Percentiles rank a stretch among this genome's conserved stretches.
Evolutionary conservation across 140 eudicot species (phyloP).

Genomic region (Anethum foeniculum): DNA sequence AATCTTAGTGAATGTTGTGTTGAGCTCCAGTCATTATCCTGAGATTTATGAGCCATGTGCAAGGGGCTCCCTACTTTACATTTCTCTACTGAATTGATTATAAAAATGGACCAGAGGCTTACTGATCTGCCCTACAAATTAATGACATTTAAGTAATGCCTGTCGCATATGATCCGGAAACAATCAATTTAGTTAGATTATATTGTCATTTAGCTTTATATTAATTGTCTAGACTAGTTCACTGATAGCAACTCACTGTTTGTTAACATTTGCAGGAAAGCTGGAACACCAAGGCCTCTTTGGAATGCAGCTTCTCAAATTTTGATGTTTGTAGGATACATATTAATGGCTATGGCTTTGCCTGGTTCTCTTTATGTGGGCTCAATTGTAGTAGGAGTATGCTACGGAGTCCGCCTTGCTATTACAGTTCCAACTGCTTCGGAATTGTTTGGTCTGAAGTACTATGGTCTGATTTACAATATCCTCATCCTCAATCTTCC

Average conservation of each 20-base stretch:
- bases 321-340: slow-evolving; percentile 68
- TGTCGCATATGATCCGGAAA: neutral
- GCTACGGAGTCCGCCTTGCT: slow-evolving; percentile 84
- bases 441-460: slow-evolving; percentile 83
- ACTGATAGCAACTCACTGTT: neutral
- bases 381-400: slow-evolving; percentile 71
- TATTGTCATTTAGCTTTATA: neutral
- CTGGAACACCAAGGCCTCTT: slow-evolving; percentile 81
- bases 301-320: slow-evolving; percentile 97
- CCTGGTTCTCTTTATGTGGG: slow-evolving; percentile 85
- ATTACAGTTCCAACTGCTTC: slow-evolving; percentile 90
- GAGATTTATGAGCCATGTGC: slow-evolving; percentile 6
- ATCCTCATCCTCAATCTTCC: slow-evolving; percentile 86
- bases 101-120: neutral
- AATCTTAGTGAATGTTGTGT: too few relatives aligned
- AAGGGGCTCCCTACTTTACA: neutral
- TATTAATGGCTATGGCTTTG: slow-evolving; percentile 65
- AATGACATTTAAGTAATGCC: neutral
- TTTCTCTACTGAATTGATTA: neutral
- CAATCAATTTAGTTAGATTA: neutral
- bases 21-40: neutral
- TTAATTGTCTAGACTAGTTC: neutral
- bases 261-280: slow-evolving; percentile 35
- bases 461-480: slow-evolving; percentile 89
- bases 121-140: neutral